Conservation (phyloP, 192 early-diverging fungal genomes). For the Phlyctochytrium bullatum region DNA sequence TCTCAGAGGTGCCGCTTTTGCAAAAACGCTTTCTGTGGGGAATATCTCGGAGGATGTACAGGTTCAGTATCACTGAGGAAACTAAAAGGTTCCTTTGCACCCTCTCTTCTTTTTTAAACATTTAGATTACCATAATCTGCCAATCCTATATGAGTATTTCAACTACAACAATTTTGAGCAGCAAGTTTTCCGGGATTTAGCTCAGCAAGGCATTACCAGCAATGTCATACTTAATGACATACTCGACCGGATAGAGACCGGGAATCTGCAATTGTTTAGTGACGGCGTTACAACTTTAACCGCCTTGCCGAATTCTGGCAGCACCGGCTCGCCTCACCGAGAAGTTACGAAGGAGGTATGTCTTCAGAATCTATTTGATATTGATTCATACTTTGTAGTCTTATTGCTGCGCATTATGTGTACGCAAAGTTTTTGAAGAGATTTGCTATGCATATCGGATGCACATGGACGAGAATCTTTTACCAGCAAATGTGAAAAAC, state of each 20-base stretch:
- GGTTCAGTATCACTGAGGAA: no score
- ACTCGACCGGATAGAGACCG: neutral
- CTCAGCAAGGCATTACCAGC: neutral
- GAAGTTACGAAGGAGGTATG: neutral
- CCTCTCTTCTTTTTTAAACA: no score
- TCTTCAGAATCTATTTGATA: neutral
- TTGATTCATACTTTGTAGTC: no score
- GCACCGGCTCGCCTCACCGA: neutral
- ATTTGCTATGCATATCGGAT: neutral
- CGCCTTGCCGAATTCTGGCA: neutral
- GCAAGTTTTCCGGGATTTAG: neutral
- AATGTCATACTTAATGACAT: neutral
- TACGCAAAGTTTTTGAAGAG: neutral
- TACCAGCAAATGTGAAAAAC: neutral
- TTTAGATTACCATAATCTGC: neutral
- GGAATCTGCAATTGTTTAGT: neutral
- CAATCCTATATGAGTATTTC: neutral
- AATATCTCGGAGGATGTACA: no score
- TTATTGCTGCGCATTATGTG: no score
- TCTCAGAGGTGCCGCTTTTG: neutral
- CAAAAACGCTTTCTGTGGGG: neutral
- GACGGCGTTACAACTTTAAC: neutral
- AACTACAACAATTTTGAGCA: neutral
- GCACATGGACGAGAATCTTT: neutral
- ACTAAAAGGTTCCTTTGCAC: no score